Evolutionary conservation across 148 eudicot species (phyloP).

Genomic region (Selenicereus undatus): DNA sequence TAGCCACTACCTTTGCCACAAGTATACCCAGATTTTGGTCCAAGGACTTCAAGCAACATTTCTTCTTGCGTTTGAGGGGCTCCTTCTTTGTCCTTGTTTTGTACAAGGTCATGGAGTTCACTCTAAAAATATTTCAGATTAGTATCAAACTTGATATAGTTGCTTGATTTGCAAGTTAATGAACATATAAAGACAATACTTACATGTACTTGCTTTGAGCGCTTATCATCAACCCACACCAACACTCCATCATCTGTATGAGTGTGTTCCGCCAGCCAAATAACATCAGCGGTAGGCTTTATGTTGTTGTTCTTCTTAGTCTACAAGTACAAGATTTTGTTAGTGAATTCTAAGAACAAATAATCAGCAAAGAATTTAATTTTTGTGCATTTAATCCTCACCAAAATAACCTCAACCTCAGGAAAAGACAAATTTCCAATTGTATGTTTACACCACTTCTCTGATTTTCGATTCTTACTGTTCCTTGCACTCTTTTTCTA

Average conservation of each 20-base stretch:
- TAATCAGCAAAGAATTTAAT: no score
- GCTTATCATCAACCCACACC: neutral
- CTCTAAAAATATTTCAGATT: neutral
- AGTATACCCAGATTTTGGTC: neutral
- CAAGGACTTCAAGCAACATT: slow-evolving; percentile 3
- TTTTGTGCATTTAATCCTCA: neutral
- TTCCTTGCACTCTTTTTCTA: neutral
- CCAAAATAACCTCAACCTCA: neutral
- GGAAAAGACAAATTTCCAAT: neutral
- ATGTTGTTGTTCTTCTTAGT: neutral
- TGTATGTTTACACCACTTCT: neutral
- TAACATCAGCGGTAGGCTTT: neutral
- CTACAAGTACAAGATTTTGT: neutral
- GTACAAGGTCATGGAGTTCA: neutral
- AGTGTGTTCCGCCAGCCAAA: neutral
- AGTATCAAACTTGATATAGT: no score
- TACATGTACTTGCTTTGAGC: neutral
- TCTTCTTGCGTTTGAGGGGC: slow-evolving; percentile 1
- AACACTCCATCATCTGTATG: neutral
- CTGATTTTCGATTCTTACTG: neutral
- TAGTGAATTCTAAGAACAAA: neutral
- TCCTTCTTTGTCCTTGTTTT: slow-evolving; percentile 9
- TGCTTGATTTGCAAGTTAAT: no score
- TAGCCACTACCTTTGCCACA: slow-evolving; percentile 2
- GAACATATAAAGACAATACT: neutral